Evolutionary conservation across 1,139 yeast species (phyloP).

Genomic region (Debaryomyces coudertii): DNA sequence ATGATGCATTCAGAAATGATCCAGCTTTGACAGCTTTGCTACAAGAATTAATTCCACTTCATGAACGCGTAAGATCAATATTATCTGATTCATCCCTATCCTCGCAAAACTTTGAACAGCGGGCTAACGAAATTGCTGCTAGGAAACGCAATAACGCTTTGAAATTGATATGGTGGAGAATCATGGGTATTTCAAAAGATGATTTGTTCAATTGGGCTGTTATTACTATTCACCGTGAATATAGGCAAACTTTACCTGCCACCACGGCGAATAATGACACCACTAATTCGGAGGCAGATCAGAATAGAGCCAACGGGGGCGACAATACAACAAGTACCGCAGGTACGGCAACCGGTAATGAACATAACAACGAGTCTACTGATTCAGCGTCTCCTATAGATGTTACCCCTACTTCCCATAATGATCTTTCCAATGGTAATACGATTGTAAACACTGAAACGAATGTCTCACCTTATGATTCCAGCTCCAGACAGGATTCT

Average conservation of each 20-base stretch:
- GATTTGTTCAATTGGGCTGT: conserved; percentile 60
- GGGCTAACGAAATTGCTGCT: conserved; percentile 44
- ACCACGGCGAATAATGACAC: neutral
- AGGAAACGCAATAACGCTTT: conserved; percentile 37
- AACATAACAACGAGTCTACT: neutral
- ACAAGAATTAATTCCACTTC: conserved; percentile 44
- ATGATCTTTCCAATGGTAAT: neutral
- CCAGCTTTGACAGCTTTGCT: conserved; percentile 43
- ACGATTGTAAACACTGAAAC: neutral
- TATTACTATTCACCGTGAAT: conserved; percentile 33
- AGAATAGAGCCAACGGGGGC: no score
- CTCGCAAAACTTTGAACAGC: conserved; percentile 42
- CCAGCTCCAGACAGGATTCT: conserved; percentile 3
- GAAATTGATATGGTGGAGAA: conserved; percentile 50
- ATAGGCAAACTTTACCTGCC: neutral
- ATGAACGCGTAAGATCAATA: conserved; percentile 43
- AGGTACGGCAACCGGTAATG: neutral
- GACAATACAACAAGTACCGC: no score
- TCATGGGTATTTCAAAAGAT: conserved; percentile 54
- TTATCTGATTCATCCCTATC: conserved; percentile 31
- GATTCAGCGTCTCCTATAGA: neutral
- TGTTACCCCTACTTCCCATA: neutral
- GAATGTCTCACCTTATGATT: neutral
- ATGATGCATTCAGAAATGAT: conserved; percentile 45
- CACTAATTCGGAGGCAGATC: neutral